These are phyloP conservation scores for Saturnispora quitensis DNA, from an alignment of 805 yeast species.

Conservation along the genomic window DNA sequence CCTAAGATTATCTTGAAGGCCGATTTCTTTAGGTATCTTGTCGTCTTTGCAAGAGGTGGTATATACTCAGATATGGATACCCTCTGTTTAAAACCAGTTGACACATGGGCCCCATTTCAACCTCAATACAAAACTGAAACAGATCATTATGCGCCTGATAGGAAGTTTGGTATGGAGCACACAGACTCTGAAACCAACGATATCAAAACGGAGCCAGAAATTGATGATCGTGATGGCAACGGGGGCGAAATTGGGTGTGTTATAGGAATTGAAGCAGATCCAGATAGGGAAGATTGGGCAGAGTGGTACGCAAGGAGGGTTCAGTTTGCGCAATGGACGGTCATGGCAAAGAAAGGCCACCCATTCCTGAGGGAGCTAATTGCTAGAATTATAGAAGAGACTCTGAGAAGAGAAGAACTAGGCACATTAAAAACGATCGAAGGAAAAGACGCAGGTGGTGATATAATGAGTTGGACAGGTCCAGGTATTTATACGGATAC, in stretches of 20 bases:
- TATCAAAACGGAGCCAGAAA: not conserved
- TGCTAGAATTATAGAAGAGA: constrained; percentile 66
- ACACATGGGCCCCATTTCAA: constrained; percentile 48
- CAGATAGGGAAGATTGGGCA: constrained; percentile 90
- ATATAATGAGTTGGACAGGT: constrained; percentile 92
- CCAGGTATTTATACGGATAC: constrained; percentile 92
- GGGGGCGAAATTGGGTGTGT: constrained; percentile 53
- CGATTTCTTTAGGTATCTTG: constrained; percentile 85
- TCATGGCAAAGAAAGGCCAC: constrained; percentile 83
- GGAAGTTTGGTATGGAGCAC: not conserved
- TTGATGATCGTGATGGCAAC: constrained; percentile 36
- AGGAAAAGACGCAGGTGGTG: constrained; percentile 62
- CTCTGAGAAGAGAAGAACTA: constrained; percentile 44
- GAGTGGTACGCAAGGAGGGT: constrained; percentile 89
- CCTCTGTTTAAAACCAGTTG: constrained; percentile 57
- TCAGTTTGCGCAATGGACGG: constrained; percentile 97
- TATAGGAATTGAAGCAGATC: constrained; percentile 94
- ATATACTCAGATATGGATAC: constrained; percentile 92
- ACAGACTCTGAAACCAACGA: too few relatives aligned
- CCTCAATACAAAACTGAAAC: not conserved
- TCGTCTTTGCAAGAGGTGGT: constrained; percentile 87
- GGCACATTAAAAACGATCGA: constrained; percentile 38
- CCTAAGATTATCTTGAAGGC: constrained; percentile 83
- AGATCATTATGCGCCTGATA: not conserved
- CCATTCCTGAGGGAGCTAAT: constrained; percentile 79